Evolutionary conservation across 345 rosid genomes (phyloP), one percentile per base, ranked within the genome.

Genomic region (Theobroma cacao): DNA sequence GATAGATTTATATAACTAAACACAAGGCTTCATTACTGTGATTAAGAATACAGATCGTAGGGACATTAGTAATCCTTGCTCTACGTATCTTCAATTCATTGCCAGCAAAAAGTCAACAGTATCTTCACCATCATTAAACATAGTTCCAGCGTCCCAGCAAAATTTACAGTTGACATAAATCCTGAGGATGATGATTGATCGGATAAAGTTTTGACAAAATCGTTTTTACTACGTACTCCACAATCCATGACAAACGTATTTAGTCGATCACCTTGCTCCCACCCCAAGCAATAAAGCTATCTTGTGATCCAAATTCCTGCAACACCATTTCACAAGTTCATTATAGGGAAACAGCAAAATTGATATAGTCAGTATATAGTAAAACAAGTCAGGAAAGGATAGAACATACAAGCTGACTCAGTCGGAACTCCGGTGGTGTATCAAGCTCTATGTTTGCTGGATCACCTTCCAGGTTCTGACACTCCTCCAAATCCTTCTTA

Each of bases 261-360:
- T 43, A 48, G 58, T 75, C 90, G 10, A 20, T 58, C n/a, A 76
- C 79, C 87, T 88, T 86, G 78, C 90, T 82, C 52, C 88, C 89
- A 12, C 98, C 97, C 92, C 95, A 96, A 41, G 97, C 86, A 30
- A 82, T 60, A 80, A 83, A 92, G 91, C 99, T 96, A 7, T 96
- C 99, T 83, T 96, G 97, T 8, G 99, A 96, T 82, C 90, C 94
- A 82, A 96, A 96, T 34, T 94, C 99, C 99, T 94, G 76, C 62
- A 82, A 82, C 33, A 55, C 20, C 61, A 55, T 3, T 56, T 5
- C 18, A 24, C 0, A 33, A 34, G 40, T 12, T 48, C 56, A 43
- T 22, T 14, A 55, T 20, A 80, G 50, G 52, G 20, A 34, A 36
- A 48, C 56, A 69, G 34, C 18, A 48, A 24, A 53, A 4, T 40